These are phyloP conservation scores for Cladochytrium replicatum DNA, from an alignment of 192 early-diverging fungal genomes.

Conservation along the genomic window DNA sequence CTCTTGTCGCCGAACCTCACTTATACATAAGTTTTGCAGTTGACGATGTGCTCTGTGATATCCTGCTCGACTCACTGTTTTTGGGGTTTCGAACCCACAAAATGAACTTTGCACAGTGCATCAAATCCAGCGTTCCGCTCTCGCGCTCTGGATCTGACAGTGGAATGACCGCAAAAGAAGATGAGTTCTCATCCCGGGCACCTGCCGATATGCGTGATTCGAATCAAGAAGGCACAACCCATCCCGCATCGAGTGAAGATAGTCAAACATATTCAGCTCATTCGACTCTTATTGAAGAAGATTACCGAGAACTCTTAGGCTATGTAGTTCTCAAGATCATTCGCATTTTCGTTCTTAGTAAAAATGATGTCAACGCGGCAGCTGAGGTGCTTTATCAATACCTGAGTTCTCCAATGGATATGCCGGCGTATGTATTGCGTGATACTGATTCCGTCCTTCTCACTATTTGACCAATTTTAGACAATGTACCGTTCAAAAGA, in stretches of 20 bases:
- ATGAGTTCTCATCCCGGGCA: slow-evolving; percentile 2
- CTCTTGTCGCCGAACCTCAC: slow-evolving; percentile 9
- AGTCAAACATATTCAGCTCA: no score
- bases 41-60: neutral
- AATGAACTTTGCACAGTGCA: slow-evolving; percentile 29
- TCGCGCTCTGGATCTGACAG: neutral
- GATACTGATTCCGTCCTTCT: no score
- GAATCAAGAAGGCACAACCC: slow-evolving; percentile 11
- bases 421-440: no score
- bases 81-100: slow-evolving; percentile 40
- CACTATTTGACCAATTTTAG: slow-evolving; percentile 13
- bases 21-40: neutral
- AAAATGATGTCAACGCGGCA: no score
- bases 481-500: slow-evolving; percentile 1
- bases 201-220: slow-evolving; percentile 4
- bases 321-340: no score
- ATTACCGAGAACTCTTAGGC: no score
- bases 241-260: slow-evolving; percentile 3
- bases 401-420: no score
- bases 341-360: no score
- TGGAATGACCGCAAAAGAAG: slow-evolving; percentile 5
- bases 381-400: no score
- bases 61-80: slow-evolving; percentile 23
- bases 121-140: neutral
- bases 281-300: no score